phyloP scores from a whole-genome alignment of 2,329 filamentous ascomycete species.

The Penicillium nordicum region DNA sequence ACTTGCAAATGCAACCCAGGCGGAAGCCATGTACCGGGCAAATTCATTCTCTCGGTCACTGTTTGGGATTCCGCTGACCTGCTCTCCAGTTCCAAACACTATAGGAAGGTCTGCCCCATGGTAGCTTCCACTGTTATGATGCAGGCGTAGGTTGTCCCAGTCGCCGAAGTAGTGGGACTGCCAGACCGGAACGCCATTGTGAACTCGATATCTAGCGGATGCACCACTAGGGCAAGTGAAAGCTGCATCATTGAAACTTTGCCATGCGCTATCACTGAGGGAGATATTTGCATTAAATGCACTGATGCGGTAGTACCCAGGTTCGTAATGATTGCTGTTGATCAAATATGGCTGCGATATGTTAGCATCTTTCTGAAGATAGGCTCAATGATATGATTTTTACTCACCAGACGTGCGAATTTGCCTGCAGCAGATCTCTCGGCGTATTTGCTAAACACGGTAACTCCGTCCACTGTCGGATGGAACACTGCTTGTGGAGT shows the following conservation, averaged over 20 bases:
- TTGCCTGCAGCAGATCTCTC: constrained; percentile 31
- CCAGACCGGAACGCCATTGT: constrained; percentile 42
- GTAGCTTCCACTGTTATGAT: constrained; percentile 48
- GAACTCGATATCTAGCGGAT: constrained; percentile 37
- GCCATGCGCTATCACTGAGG: constrained; percentile 40
- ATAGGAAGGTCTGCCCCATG: constrained; percentile 51
- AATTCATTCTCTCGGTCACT: constrained; percentile 31
- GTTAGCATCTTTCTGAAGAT: background rate
- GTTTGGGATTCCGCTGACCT: constrained; percentile 40
- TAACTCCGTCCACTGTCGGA: constrained; percentile 41
- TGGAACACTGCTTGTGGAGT: constrained; percentile 38
- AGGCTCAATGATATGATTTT: background rate
- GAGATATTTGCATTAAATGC: constrained; percentile 41
- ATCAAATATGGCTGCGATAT: constrained; percentile 38
- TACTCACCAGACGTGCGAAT: constrained; percentile 38
- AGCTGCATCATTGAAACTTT: constrained; percentile 43
- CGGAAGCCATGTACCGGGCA: constrained; percentile 39
- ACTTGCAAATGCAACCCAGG: constrained; percentile 43
- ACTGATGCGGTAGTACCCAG: constrained; percentile 48
- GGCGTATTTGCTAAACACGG: constrained; percentile 45
- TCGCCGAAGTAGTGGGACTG: constrained; percentile 50
- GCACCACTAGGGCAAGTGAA: constrained; percentile 48
- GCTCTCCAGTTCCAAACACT: constrained; percentile 44
- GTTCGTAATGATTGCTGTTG: constrained; percentile 48
- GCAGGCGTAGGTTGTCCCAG: constrained; percentile 50